Evolutionary conservation across 345 rosid species (phyloP).

Genomic region (Triadica sebifera): DNA sequence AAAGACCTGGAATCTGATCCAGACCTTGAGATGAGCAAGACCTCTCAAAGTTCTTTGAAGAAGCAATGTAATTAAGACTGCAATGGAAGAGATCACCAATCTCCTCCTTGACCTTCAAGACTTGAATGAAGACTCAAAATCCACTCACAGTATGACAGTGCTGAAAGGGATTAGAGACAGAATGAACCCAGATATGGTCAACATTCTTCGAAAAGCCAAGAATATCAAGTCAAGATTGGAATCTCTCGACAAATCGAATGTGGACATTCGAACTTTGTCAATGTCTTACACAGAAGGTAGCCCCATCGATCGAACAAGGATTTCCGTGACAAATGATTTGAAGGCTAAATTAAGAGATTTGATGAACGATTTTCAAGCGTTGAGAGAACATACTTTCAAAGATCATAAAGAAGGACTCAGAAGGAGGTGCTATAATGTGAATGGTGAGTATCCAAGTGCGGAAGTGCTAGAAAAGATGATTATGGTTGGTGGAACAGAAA

Average conservation of each 20-base stretch:
- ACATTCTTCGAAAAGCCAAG: slow-evolving; percentile 31
- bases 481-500: slow-evolving; percentile 17
- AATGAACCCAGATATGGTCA: slow-evolving; percentile 27
- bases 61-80: slow-evolving; percentile 20
- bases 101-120: slow-evolving; percentile 27
- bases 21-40: slow-evolving; percentile 27
- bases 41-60: slow-evolving; percentile 22
- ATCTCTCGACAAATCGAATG: slow-evolving; percentile 24
- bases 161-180: slow-evolving; percentile 31
- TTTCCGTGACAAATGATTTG: slow-evolving; percentile 28
- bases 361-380: slow-evolving; percentile 32
- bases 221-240: slow-evolving; percentile 28
- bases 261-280: slow-evolving; percentile 14
- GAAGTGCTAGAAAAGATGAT: slow-evolving; percentile 28
- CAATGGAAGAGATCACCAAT: slow-evolving; percentile 29
- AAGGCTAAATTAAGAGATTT: slow-evolving; percentile 23
- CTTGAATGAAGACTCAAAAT: slow-evolving; percentile 24
- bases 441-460: slow-evolving; percentile 25
- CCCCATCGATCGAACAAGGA: slow-evolving; percentile 28
- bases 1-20: slow-evolving; percentile 21
- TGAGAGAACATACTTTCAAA: slow-evolving; percentile 21
- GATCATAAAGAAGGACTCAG: slow-evolving; percentile 28
- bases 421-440: slow-evolving; percentile 22
- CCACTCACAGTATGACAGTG: slow-evolving; percentile 20
- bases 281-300: slow-evolving; percentile 28